Evolutionary conservation across 1,284 basidiomycete genomes (phyloP).

Genomic region (Ganoderma resinaceum): DNA sequence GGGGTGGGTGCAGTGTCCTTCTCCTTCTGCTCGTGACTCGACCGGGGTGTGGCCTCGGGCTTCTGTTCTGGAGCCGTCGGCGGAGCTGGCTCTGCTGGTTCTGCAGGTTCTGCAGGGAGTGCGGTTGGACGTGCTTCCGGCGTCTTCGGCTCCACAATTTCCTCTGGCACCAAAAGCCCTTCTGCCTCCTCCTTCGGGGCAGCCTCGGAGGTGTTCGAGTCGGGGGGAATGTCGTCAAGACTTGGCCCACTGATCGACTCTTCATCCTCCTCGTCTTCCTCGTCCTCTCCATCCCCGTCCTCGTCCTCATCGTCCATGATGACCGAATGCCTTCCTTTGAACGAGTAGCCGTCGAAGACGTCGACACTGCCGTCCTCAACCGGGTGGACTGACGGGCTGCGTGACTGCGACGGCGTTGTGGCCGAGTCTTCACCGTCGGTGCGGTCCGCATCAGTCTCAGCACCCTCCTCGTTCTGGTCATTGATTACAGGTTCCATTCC

Average conservation of each 20-base stretch:
- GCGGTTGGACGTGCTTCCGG: constrained; percentile 68
- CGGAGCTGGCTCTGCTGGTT: constrained; percentile 26
- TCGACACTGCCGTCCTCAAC: constrained; percentile 62
- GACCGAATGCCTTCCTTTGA: constrained; percentile 84
- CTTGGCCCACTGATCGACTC: constrained; percentile 35
- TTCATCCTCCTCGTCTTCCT: constrained; percentile 43
- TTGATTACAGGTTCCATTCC: constrained; percentile 92
- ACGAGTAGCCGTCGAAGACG: constrained; percentile 89
- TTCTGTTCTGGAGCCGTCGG: constrained; percentile 25
- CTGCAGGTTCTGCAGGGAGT: constrained; percentile 49
- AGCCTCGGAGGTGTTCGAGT: constrained; percentile 26
- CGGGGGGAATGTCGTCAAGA: constrained; percentile 35
- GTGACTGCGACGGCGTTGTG: constrained; percentile 74
- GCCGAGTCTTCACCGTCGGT: constrained; percentile 77
- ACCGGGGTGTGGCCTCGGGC: constrained; percentile 20
- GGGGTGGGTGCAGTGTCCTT: not conserved
- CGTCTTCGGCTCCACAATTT: constrained; percentile 69
- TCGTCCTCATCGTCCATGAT: constrained; percentile 75
- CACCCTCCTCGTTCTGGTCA: constrained; percentile 60
- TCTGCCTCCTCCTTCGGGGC: constrained; percentile 31
- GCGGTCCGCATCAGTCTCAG: constrained; percentile 68
- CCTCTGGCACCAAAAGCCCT: constrained; percentile 40
- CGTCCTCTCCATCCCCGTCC: constrained; percentile 52
- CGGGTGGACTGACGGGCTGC: constrained; percentile 70
- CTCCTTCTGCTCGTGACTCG: constrained; percentile 23